Base-by-base conservation (phyloP, 495 filamentous ascomycete species). In the Chlorociboria aeruginascens region DNA sequence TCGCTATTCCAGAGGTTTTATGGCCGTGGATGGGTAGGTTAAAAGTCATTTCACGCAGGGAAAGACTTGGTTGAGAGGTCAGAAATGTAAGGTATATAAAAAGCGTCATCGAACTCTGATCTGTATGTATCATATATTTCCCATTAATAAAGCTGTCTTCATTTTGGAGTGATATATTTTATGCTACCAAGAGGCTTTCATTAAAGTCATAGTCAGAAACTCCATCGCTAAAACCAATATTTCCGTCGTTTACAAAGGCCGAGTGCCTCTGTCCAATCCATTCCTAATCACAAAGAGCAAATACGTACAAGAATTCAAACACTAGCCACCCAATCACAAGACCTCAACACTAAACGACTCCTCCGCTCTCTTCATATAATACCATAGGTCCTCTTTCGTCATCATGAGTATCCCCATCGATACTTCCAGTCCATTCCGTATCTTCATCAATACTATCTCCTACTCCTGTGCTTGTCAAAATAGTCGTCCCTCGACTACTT, bases 11-110 rank as follows among this genome's bases (percentile, higher is more conserved):
- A 6, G 76, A 87, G 64, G 78, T 78, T 31, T 61, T 96, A 65
- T 66, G 83, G 58, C 77, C 74, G 32, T 95, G 77, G 76, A 94
- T 95, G 86, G 79, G 81, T 58, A 85, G 85, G 0, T 63, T 72
- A 60, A 77, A 82, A 46, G 71, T 66, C 53, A 89, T 93, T 59
- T 25, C 17, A 25, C 20, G 20, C 20, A 25, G 20, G 20, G 20
- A 25, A 2, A 25, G 20, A 4, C 20, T 25, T 4, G 20, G 20
- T 1, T 25, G 20, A 25, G 20, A 25, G 20, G 2, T 25, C 20
- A 25, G 20, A 25, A 25, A 25, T 4, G 20, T 25, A 25, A 25
- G 20, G 4, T 25, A 25, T 25, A 4, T 2, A 25, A 25, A 25
- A 25, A 4, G 20, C 20, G 20, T 25, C 20, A 25, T 25, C 20